These are phyloP conservation scores for Lathyrus tuberosus DNA, from an alignment of 306 rosid genomes.

Conservation along the genomic window DNA sequence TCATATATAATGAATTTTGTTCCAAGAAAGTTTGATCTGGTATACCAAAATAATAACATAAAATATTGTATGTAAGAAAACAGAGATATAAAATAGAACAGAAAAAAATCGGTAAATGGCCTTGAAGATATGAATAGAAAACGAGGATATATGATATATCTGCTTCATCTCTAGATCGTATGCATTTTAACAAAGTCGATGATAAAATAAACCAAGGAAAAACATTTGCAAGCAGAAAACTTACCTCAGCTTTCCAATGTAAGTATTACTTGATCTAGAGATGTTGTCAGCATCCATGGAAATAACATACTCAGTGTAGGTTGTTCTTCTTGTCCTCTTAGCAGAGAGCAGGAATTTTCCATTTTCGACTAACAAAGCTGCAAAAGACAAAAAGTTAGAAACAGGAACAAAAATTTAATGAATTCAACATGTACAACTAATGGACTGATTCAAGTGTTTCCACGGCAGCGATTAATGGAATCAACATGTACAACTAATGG, in stretches of 20 bases:
- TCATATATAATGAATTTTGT: slow-evolving; percentile 87
- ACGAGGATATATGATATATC: background rate
- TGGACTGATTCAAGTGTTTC: too few species aligned
- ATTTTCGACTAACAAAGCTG: slow-evolving; percentile 86
- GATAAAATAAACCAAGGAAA: background rate
- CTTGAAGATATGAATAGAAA: slow-evolving; percentile 6
- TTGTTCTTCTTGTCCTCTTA: slow-evolving; percentile 82
- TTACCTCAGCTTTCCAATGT: slow-evolving; percentile 86
- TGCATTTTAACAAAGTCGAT: background rate
- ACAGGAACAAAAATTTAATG: background rate
- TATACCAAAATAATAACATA: slow-evolving; percentile 32
- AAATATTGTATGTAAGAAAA: background rate
- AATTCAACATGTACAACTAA: background rate
- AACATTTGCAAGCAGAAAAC: slow-evolving; percentile 32
- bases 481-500: background rate
- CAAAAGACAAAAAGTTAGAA: slow-evolving; percentile 19
- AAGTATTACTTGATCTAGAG: slow-evolving; percentile 86
- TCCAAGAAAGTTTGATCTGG: slow-evolving; percentile 95
- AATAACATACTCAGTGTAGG: slow-evolving; percentile 89
- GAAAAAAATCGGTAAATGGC: background rate
- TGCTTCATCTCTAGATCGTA: too few species aligned
- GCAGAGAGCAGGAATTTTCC: slow-evolving; percentile 95
- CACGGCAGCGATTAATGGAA: background rate
- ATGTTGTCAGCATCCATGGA: slow-evolving; percentile 90
- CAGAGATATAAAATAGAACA: slow-evolving; percentile 7